Evolutionary conservation across 768 basidiomycete genomes (phyloP).

Genomic region (Suillus clintonianus): DNA sequence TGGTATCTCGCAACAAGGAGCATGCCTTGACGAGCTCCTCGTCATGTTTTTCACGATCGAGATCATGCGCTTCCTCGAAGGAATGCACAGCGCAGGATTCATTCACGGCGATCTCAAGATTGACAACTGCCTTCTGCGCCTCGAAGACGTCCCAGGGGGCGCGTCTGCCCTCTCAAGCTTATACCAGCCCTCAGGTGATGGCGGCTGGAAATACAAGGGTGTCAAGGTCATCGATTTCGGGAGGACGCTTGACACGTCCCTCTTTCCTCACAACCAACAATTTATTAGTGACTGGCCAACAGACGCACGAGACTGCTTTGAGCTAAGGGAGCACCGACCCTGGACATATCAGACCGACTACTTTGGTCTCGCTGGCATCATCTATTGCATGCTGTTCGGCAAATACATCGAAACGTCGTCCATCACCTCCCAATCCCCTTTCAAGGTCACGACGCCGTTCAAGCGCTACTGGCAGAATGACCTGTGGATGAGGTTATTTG

Average conservation of each 20-base stretch:
- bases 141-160: conserved; percentile 80
- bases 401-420: conserved; percentile 87
- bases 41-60: conserved; percentile 96
- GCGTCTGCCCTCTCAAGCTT: conserved; percentile 66
- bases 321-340: conserved; percentile 77
- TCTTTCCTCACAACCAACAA: conserved; percentile 78
- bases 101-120: conserved; percentile 99
- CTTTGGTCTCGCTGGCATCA: conserved; percentile 90
- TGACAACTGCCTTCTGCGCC: conserved; percentile 94
- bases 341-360: conserved; percentile 99
- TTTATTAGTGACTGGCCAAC: conserved; percentile 88
- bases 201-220: conserved; percentile 88
- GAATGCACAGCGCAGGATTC: conserved; percentile 79
- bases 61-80: conserved; percentile 79
- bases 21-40: conserved; percentile 87
- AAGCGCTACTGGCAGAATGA: conserved; percentile 96
- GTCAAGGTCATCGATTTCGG: conserved; percentile 97
- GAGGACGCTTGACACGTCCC: conserved; percentile 82
- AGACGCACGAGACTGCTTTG: conserved; percentile 90
- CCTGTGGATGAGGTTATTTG: conserved; percentile 83
- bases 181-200: conserved; percentile 79
- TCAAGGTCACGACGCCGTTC: conserved; percentile 75
- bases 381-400: conserved; percentile 95
- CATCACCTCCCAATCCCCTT: conserved; percentile 41
- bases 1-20: conserved; percentile 78